Percentiles rank a stretch among this genome's conserved stretches.
Conservation (phyloP, 331 rosid genomes). For the Spiraea crenata region DNA sequence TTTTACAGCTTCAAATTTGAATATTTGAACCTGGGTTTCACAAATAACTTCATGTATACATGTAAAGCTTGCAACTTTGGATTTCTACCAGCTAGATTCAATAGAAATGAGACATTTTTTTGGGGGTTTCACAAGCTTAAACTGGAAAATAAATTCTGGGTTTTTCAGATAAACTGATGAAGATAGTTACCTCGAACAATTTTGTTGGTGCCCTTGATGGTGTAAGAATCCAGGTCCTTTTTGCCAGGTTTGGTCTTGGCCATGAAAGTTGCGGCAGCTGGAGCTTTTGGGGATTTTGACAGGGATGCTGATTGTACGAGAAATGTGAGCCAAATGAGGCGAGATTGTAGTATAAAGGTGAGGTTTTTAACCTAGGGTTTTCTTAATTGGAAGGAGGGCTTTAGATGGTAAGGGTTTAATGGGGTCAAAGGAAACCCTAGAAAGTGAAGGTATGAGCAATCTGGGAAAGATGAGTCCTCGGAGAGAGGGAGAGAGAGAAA, state of each 20-base stretch:
- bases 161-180: constrained; percentile 18
- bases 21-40: constrained; percentile 10
- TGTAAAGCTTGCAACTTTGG: not conserved
- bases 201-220: constrained; percentile 59
- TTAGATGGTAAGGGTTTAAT: constrained; percentile 6
- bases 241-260: constrained; percentile 66
- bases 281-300: constrained; percentile 11
- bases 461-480: constrained; percentile 11
- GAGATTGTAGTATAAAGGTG: not conserved
- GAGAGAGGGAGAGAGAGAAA: constrained; percentile 21
- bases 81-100: not conserved
- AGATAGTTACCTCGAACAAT: constrained; percentile 40
- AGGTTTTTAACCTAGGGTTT: constrained; percentile 9
- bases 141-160: constrained; percentile 24
- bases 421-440: constrained; percentile 46
- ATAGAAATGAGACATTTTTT: not conserved
- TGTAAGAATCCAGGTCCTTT: constrained; percentile 57
- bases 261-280: constrained; percentile 32
- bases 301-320: constrained; percentile 2
- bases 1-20: constrained; percentile 3
- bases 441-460: constrained; percentile 13
- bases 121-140: constrained; percentile 13
- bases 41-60: not conserved
- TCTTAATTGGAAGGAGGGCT: constrained; percentile 16
- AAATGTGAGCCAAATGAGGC: constrained; percentile 21